These are phyloP conservation scores for Leccinellum rugosiceps DNA, from an alignment of 768 basidiomycete species.

Conservation along the genomic window DNA sequence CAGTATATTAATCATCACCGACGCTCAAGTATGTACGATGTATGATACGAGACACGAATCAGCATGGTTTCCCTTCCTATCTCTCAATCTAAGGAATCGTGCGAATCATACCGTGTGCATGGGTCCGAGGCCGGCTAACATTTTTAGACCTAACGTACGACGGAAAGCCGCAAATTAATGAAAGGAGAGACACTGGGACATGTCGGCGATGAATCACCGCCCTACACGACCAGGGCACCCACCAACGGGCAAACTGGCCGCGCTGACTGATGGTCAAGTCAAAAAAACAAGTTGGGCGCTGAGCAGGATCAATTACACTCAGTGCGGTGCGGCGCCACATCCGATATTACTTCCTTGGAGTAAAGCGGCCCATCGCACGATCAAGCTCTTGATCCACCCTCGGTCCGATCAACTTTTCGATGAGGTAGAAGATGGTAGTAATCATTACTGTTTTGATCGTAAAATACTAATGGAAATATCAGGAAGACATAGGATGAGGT, in stretches of 20 bases:
- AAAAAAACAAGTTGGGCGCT: not conserved
- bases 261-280: not conserved
- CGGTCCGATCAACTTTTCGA: not conserved
- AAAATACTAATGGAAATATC: not conserved
- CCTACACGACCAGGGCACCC: too few species aligned
- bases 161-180: not conserved
- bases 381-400: not conserved
- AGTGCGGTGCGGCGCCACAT: not conserved
- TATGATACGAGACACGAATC: constrained; percentile 3
- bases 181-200: not conserved
- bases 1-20: constrained; percentile 1
- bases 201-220: not conserved
- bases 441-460: not conserved
- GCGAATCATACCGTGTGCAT: too few species aligned
- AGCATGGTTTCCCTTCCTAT: not conserved
- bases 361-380: not conserved
- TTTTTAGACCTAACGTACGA: not conserved
- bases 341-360: not conserved
- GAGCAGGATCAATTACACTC: not conserved
- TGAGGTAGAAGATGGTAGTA: not conserved
- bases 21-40: constrained; percentile 10
- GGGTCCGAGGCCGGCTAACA: not conserved
- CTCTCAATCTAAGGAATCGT: not conserved
- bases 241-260: not conserved
- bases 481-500: not conserved